Percentiles rank a stretch among this genome's conserved stretches.
Conservation (phyloP, 225 moss, liverwort and hornwort genomes). For the Lunularia cruciata region DNA sequence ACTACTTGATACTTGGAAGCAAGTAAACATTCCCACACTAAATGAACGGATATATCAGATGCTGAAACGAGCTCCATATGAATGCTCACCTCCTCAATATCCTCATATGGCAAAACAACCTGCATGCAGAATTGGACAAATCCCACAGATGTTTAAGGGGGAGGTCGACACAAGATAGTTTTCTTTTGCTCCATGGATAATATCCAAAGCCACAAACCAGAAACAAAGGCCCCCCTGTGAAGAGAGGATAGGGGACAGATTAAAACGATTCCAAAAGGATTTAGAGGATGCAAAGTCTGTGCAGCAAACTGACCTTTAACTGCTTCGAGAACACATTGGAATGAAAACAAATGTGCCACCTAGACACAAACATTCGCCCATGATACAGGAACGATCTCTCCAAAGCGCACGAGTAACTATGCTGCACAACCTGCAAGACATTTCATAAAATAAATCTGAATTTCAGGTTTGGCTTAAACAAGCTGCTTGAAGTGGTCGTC, state of each 20-base stretch:
- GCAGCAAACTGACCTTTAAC: slow-evolving; percentile 58
- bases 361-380: slow-evolving; percentile 85
- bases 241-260: too few relatives aligned
- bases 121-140: slow-evolving; percentile 32
- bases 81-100: slow-evolving; percentile 76
- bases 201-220: too few relatives aligned
- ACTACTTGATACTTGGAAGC: neutral
- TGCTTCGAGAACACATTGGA: slow-evolving; percentile 90
- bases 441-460: too few relatives aligned
- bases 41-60: neutral
- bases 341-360: slow-evolving; percentile 88
- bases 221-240: too few relatives aligned
- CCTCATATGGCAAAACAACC: slow-evolving; percentile 73
- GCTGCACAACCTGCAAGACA: slow-evolving; percentile 65
- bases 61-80: neutral
- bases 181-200: too few relatives aligned
- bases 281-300: neutral
- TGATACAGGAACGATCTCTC: slow-evolving; percentile 90
- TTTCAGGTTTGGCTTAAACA: too few relatives aligned
- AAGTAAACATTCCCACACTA: neutral
- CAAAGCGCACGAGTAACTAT: slow-evolving; percentile 88
- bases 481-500: too few relatives aligned
- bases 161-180: too few relatives aligned
- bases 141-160: too few relatives aligned
- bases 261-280: too few relatives aligned